Conservation (phyloP, 345 rosid species). For the Brassica carinata region DNA sequence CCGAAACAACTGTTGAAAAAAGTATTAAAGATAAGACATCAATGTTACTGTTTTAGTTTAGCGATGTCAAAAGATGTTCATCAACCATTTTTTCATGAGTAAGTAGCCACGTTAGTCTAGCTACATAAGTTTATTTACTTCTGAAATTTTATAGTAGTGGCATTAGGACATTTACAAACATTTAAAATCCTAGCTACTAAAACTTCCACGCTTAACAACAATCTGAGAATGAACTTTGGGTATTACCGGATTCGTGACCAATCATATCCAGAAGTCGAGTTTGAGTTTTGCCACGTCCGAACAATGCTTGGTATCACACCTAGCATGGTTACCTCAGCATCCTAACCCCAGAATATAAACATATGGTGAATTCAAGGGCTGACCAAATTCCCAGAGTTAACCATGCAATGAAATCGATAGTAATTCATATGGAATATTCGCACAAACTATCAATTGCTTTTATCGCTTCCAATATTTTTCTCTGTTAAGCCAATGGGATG, state of each 20-base stretch:
- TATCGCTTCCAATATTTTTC: background rate
- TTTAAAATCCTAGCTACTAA: background rate
- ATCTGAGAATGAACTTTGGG: slow-evolving; percentile 11
- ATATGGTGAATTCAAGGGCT: slow-evolving; percentile 17
- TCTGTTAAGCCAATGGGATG: slow-evolving; percentile 2
- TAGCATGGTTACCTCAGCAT: slow-evolving; percentile 89
- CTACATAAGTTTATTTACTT: background rate
- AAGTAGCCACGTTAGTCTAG: slow-evolving; percentile 7
- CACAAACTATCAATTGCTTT: background rate
- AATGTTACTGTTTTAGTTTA: slow-evolving; percentile 6
- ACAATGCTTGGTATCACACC: slow-evolving; percentile 98
- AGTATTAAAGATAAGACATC: slow-evolving; percentile 32
- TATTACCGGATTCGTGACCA: slow-evolving; percentile 96
- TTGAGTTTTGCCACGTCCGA: slow-evolving; percentile 79
- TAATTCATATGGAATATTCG: slow-evolving; percentile 3
- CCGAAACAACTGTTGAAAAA: slow-evolving; percentile 70
- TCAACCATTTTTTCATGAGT: background rate
- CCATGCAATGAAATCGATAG: slow-evolving; percentile 9
- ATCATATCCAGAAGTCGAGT: slow-evolving; percentile 69
- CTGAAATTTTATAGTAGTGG: background rate
- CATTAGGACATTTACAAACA: background rate
- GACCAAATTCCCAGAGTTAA: slow-evolving; percentile 14
- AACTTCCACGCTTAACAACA: slow-evolving; percentile 2
- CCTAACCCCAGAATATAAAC: slow-evolving; percentile 53
- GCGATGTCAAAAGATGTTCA: background rate